Base-by-base conservation (phyloP, 2,329 filamentous ascomycete genomes). In the Venturia effusa region DNA sequence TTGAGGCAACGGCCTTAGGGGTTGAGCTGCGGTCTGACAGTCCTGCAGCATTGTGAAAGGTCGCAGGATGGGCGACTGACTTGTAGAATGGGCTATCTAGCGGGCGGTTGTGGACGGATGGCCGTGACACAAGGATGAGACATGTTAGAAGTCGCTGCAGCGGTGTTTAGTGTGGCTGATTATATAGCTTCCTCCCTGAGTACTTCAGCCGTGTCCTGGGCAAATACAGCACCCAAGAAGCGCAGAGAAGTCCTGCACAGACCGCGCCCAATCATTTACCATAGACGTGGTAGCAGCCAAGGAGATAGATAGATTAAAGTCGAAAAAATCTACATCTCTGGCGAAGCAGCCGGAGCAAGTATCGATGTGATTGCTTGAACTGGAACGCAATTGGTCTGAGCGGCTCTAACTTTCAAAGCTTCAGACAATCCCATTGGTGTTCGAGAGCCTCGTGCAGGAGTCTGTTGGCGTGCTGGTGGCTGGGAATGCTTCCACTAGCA, bases 111-210 rank as follows among this genome's bases (percentile, higher is more conserved):
- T 57, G 51, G 15, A 37, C 51, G 51, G 30, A 57, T 8, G 51
- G 27, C 30, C 51, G 15, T 57, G 51, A 57, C 34, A 57, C 51
- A 57, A 34, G 51, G 51, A 57, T 57, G 51, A 57, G 34, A 57
- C 51, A 57, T 32, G 51, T 32, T 57, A 17, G 30, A 22, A 13
- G 15, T 34, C 30, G 15, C 17, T 32, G 3, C 17, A n/a, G 1
- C 34, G 30, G 19, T 11, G 45, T 22, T 51, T 39, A 39, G 37
- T 51, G 45, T 27, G 45, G 45, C 45, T 51, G 45, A 24, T 27
- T 8, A 22, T 27, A 51, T 22, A 15, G 24, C 15, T 51, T 27
- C 45, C 22, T 51, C 13, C 8, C n/a, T 15, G n/a, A n/a, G n/a
- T n/a, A 22, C 3, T 15, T 15, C 13, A 51, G 22, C 4, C 45